Base-by-base conservation (phyloP, 305 asterid species). In the Plantago coronopus region DNA sequence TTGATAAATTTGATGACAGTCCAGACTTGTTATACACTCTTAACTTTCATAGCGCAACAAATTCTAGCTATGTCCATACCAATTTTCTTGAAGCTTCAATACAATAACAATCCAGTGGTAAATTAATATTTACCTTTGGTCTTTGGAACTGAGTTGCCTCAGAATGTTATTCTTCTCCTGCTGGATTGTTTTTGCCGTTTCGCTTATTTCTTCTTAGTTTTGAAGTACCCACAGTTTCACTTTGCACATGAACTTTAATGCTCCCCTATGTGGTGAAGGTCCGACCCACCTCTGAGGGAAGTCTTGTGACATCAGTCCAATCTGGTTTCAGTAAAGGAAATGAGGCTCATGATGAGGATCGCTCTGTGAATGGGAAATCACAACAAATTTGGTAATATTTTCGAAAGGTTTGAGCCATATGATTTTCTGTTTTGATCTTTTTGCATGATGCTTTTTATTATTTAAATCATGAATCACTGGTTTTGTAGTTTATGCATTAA, bases 331-430 rank as follows among this genome's bases (percentile, higher is more conserved):
- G 59, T 42, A 70, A 51, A 45, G 78, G 76, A 64, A 80, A 74
- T 45, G 71, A 63, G 69, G 62, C 65, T 64, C 78, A 76, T 54
- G 83, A 78, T 66, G 78, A 68, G 69, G 73, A 75, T 65, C 67
- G 79, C 66, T 75, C 87, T 25, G 74, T 72, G 84, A 74, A 76
- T 71, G 88, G 79, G 76, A 75, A 77, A 61, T 69, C 84, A 68
- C 65, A 71, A 73, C 76, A 77, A 76, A 76, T 34, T 77, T 59
- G 81, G 95, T 90, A 83, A 85, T 82, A 77, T 68, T 79, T 82
- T 74, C 67, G 20, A 76, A 78, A 79, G 84, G 87, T 84, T 89
- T 84, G 89, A 71, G 69, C 78, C 76, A 61, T 53, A 63, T 85
- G 73, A 71, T 65, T 67, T 73, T 64, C 66, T 63, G 57, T 68